Conservation (phyloP, 2,329 filamentous ascomycete genomes). For the Sclerotinia minor region DNA sequence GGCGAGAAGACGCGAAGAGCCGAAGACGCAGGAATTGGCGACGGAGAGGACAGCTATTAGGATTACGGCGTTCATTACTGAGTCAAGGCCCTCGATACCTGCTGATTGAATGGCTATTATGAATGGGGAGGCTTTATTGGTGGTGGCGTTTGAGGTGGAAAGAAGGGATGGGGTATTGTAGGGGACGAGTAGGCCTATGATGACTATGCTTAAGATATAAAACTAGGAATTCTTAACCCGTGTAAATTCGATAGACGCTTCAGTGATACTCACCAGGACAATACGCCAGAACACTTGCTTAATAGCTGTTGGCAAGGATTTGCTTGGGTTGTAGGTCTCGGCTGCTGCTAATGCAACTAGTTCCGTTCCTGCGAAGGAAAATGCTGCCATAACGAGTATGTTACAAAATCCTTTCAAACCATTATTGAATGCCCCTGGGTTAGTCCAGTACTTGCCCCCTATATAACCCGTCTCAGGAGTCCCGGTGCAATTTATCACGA, state of each 20-base stretch:
- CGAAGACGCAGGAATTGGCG: slow-evolving; percentile 89
- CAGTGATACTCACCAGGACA: slow-evolving; percentile 63
- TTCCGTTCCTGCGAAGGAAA: slow-evolving; percentile 76
- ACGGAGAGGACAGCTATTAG: slow-evolving; percentile 87
- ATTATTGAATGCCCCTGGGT: slow-evolving; percentile 79
- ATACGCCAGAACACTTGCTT: slow-evolving; percentile 99
- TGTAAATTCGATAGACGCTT: slow-evolving; percentile 41
- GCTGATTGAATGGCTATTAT: slow-evolving; percentile 89
- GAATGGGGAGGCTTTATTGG: slow-evolving; percentile 81
- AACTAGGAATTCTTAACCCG: slow-evolving; percentile 55
- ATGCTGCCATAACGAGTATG: slow-evolving; percentile 74
- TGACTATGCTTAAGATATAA: slow-evolving; percentile 78
- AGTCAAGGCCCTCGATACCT: slow-evolving; percentile 76
- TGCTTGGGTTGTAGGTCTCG: slow-evolving; percentile 75
- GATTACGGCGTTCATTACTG: slow-evolving; percentile 91
- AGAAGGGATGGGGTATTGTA: slow-evolving; percentile 67
- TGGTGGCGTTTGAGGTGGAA: slow-evolving; percentile 52
- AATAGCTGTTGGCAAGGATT: slow-evolving; percentile 80
- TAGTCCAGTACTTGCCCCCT: slow-evolving; percentile 73
- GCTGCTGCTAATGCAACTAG: slow-evolving; percentile 75
- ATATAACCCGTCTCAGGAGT: slow-evolving; percentile 75
- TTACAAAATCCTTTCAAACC: slow-evolving; percentile 79
- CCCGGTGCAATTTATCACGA: slow-evolving; percentile 83
- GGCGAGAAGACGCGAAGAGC: slow-evolving; percentile 83
- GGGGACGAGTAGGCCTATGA: slow-evolving; percentile 81